phyloP scores from a whole-genome alignment of 2,329 filamentous ascomycete species.

The Neoascochyta sp. region DNA sequence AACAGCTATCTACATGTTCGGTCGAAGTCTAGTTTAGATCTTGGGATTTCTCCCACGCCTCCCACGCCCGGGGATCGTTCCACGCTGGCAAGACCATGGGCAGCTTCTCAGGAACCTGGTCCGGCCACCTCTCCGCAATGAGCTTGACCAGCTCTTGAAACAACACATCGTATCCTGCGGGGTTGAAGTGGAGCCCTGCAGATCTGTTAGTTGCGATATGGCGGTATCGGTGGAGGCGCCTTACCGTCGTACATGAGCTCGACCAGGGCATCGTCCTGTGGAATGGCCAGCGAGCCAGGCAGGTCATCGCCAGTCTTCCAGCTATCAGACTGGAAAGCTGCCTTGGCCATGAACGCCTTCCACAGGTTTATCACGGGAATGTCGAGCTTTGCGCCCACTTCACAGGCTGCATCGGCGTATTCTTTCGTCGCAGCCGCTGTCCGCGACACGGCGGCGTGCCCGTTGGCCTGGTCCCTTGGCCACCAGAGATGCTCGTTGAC shows the following conservation, averaged over 20 bases:
- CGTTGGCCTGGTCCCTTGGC: constrained; percentile 44
- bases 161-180: constrained; percentile 54
- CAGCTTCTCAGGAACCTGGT: constrained; percentile 52
- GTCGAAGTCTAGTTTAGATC: too few species aligned
- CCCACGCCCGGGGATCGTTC: constrained; percentile 42
- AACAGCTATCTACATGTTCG: too few species aligned
- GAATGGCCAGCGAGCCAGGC: constrained; percentile 55
- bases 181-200: constrained; percentile 56
- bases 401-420: constrained; percentile 64
- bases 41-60: constrained; percentile 17
- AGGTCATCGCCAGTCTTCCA: constrained; percentile 45
- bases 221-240: constrained; percentile 14
- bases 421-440: constrained; percentile 59
- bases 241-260: constrained; percentile 56
- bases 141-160: constrained; percentile 52
- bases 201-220: constrained; percentile 9
- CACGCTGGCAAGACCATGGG: constrained; percentile 54
- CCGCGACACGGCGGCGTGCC: constrained; percentile 41
- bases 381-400: constrained; percentile 54
- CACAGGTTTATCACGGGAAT: constrained; percentile 75
- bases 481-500: constrained; percentile 70
- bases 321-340: constrained; percentile 47
- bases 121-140: constrained; percentile 52
- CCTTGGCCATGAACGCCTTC: constrained; percentile 67
- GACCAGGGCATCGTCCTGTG: constrained; percentile 54